A percentile compares a stretch with the other conserved stretches of the same genome.
Evolutionary conservation across 1,284 basidiomycete species (phyloP).

Genomic region (Ustanciosporium gigantosporum): DNA sequence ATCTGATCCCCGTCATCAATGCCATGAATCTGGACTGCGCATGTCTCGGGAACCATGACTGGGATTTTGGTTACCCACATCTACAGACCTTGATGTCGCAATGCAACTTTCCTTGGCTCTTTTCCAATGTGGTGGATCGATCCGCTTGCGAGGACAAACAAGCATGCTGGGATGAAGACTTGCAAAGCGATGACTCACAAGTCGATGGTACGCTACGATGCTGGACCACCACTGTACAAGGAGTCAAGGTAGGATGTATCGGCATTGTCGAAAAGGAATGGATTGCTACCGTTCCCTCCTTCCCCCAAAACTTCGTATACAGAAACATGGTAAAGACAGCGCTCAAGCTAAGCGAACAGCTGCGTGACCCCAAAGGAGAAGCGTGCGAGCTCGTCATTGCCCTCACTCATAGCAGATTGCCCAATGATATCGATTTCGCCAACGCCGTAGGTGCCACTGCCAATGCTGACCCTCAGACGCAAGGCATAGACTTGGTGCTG

Average conservation of each 20-base stretch:
- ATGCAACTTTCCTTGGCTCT: slow-evolving; percentile 27
- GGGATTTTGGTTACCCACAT: slow-evolving; percentile 43
- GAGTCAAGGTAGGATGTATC: slow-evolving; percentile 75
- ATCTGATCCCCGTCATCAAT: slow-evolving; percentile 71
- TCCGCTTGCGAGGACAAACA: slow-evolving; percentile 61
- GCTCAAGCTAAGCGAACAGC: slow-evolving; percentile 67
- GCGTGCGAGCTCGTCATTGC: slow-evolving; percentile 72
- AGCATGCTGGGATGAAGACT: slow-evolving; percentile 63
- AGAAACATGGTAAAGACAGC: slow-evolving; percentile 46
- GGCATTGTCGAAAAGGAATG: slow-evolving; percentile 84
- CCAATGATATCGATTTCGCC: slow-evolving; percentile 67
- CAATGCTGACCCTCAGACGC: slow-evolving; percentile 63
- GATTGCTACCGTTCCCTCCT: slow-evolving; percentile 81
- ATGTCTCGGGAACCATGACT: slow-evolving; percentile 67
- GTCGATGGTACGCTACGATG: slow-evolving; percentile 61
- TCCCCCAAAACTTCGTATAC: slow-evolving; percentile 72
- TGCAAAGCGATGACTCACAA: slow-evolving; percentile 63
- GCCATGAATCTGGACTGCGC: slow-evolving; percentile 43
- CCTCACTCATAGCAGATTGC: slow-evolving; percentile 76
- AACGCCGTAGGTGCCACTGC: slow-evolving; percentile 68
- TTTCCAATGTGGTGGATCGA: slow-evolving; percentile 66
- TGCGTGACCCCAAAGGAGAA: slow-evolving; percentile 73
- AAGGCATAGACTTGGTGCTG: slow-evolving; percentile 82
- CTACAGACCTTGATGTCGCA: slow-evolving; percentile 26
- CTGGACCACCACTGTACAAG: slow-evolving; percentile 70